A percentile compares a stretch with the other conserved stretches of the same genome.
Conservation (phyloP, 768 basidiomycete species). For the Boletus tomentosulus region DNA sequence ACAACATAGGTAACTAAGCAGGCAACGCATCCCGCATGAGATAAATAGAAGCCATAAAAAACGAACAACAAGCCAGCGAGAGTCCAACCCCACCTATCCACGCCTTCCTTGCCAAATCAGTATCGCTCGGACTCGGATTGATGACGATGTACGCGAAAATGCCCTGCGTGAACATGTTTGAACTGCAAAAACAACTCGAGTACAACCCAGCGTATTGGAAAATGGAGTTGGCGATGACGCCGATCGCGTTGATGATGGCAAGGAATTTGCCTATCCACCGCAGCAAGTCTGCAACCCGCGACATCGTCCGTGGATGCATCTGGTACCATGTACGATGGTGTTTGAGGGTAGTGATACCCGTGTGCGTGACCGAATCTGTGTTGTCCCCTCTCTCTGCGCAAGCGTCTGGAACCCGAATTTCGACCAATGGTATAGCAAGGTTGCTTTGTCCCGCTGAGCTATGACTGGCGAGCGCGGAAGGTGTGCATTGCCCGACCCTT, state of each 20-base stretch:
- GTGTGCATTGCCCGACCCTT: too few relatives aligned
- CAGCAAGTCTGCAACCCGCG: background rate
- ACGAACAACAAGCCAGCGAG: background rate
- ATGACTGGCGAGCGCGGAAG: background rate
- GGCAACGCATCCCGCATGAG: background rate
- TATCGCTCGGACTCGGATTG: background rate
- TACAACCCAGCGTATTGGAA: background rate
- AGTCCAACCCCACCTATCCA: background rate
- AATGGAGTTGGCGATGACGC: background rate
- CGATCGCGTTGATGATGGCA: background rate
- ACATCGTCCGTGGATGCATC: background rate
- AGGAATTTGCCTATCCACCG: background rate
- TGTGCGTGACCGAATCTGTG: background rate
- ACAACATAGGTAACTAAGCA: background rate
- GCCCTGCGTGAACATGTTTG: background rate
- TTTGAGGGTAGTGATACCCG: too few relatives aligned
- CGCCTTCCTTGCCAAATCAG: background rate
- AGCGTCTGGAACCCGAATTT: background rate
- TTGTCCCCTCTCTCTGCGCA: background rate
- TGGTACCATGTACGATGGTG: background rate
- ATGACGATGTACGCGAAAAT: background rate
- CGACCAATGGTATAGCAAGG: background rate
- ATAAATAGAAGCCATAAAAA: background rate
- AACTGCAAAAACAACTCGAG: background rate
- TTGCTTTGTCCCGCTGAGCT: background rate